Conservation (phyloP, 106 monocot genomes). For the Phalaenopsis aphrodite region DNA sequence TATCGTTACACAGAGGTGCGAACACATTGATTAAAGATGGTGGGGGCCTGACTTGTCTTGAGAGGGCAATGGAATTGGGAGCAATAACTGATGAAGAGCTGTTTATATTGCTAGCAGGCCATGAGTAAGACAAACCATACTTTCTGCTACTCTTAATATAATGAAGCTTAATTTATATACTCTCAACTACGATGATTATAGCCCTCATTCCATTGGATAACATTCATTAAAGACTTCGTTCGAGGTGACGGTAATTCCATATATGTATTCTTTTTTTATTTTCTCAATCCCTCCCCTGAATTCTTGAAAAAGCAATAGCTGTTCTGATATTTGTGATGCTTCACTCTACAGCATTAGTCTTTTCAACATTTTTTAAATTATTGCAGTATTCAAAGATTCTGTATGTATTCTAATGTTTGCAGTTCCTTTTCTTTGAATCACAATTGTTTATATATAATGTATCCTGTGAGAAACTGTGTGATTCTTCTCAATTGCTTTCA, state of each 20-base stretch:
- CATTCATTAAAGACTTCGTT: background rate
- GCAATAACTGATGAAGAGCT: slow-evolving; percentile 25
- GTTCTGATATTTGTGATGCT: background rate
- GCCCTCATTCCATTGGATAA: too few relatives aligned
- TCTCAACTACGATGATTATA: background rate
- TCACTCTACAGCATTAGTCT: background rate
- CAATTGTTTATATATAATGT: background rate
- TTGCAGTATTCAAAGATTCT: background rate
- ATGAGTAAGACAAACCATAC: slow-evolving; percentile 7
- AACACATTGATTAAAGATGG: slow-evolving; percentile 17
- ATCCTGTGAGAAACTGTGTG: background rate
- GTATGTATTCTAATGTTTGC: background rate
- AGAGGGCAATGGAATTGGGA: slow-evolving; percentile 25
- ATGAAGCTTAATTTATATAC: background rate
- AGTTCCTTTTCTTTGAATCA: background rate
- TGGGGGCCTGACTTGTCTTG: slow-evolving; percentile 20
- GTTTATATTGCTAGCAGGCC: slow-evolving; percentile 17
- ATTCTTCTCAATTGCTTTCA: background rate
- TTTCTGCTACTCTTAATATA: background rate
- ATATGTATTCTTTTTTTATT: background rate
- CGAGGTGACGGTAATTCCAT: background rate
- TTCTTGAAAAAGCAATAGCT: background rate
- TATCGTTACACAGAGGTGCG: slow-evolving; percentile 16
- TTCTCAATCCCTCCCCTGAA: background rate
- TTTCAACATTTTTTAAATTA: background rate